Evolutionary conservation across 2,329 filamentous ascomycete genomes (phyloP).

Genomic region (Aureobasidium sp.): DNA sequence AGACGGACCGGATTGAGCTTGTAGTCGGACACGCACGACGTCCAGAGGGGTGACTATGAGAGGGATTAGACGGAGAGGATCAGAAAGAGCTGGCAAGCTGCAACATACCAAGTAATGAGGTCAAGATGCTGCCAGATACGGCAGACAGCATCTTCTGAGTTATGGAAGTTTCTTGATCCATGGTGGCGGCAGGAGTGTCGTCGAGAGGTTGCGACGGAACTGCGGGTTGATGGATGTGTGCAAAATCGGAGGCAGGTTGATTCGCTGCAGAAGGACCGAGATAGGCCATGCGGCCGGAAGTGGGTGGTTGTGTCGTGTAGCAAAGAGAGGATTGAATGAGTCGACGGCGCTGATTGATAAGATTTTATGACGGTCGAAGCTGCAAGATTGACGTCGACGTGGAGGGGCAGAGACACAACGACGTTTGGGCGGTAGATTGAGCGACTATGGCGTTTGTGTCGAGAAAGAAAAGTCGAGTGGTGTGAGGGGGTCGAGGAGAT

Average conservation of each 20-base stretch:
- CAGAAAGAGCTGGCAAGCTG: not conserved
- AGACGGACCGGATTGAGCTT: slow-evolving; percentile 65
- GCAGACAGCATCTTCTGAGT: slow-evolving; percentile 93
- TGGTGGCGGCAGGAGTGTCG: slow-evolving; percentile 29
- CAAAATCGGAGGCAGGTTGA: slow-evolving; percentile 9
- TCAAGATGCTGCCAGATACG: slow-evolving; percentile 81
- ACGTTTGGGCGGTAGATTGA: not conserved
- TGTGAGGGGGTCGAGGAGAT: not conserved
- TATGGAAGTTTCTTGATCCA: slow-evolving; percentile 64
- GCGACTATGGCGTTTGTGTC: not conserved
- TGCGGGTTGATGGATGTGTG: slow-evolving; percentile 24
- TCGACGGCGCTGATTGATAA: not conserved
- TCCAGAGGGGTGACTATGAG: slow-evolving; percentile 81
- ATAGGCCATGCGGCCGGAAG: slow-evolving; percentile 14
- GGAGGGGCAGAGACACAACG: not conserved
- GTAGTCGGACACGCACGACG: slow-evolving; percentile 88
- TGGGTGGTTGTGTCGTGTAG: not conserved
- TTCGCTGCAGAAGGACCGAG: slow-evolving; percentile 7
- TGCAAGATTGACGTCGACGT: not conserved
- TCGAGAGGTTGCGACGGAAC: not conserved
- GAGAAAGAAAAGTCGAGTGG: not conserved
- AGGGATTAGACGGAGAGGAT: slow-evolving; percentile 2
- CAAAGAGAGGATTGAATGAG: not conserved
- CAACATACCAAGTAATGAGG: slow-evolving; percentile 71
- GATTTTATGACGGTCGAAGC: not conserved